These are phyloP conservation scores for Fomitopsis pulvina DNA, from an alignment of 768 basidiomycete species.

Conservation along the genomic window DNA sequence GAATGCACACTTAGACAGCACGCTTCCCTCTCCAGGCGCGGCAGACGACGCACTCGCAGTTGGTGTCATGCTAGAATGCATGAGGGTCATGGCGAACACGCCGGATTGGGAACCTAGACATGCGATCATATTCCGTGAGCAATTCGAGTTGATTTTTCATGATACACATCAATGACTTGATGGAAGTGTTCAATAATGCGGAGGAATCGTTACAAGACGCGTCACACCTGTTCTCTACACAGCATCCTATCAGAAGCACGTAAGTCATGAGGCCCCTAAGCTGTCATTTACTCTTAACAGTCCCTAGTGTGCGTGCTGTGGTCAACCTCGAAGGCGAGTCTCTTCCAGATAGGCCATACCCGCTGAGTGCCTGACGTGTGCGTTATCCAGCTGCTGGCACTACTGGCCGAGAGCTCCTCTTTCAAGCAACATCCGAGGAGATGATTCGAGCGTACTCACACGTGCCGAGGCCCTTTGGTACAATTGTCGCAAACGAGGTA, in stretches of 20 bases:
- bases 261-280: constrained; percentile 29
- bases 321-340: constrained; percentile 82
- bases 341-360: neutral
- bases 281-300: neutral
- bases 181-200: constrained; percentile 90
- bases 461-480: constrained; percentile 84
- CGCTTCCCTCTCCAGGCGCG: constrained; percentile 83
- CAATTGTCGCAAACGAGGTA: constrained; percentile 84
- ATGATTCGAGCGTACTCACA: constrained; percentile 90
- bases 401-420: constrained; percentile 81
- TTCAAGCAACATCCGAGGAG: constrained; percentile 92
- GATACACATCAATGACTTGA: neutral
- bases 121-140: constrained; percentile 77
- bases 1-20: constrained; percentile 87
- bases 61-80: constrained; percentile 87
- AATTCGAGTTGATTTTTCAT: neutral
- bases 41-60: constrained; percentile 85
- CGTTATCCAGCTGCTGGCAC: constrained; percentile 68
- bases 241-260: constrained; percentile 71
- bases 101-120: constrained; percentile 68
- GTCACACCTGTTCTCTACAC: constrained; percentile 88
- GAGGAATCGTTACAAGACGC: constrained; percentile 95
- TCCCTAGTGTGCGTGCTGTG: constrained; percentile 65
- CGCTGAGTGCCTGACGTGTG: constrained; percentile 1
- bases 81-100: constrained; percentile 68